A percentile compares a stretch with the other conserved stretches of the same genome.
These are phyloP conservation scores for Macroventuria anomochaeta DNA, from an alignment of 2,329 filamentous ascomycete species.

Conservation along the genomic window DNA sequence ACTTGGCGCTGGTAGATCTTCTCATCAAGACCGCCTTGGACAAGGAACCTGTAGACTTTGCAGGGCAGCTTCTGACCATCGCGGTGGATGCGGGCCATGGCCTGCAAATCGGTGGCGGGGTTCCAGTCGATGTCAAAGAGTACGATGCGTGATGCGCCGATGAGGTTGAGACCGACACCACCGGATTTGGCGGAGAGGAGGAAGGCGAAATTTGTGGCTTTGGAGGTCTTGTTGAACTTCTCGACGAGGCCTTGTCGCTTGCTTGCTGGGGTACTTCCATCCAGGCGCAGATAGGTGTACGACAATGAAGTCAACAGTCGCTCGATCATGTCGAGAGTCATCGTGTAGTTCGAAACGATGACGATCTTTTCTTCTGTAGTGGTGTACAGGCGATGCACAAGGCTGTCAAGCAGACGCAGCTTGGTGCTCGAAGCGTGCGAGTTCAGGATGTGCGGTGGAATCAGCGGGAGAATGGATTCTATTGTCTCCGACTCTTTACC, in stretches of 20 bases:
- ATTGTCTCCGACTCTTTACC: constrained; percentile 56
- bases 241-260: constrained; percentile 74
- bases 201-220: constrained; percentile 69
- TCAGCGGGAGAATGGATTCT: constrained; percentile 54
- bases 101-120: constrained; percentile 74
- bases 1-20: constrained; percentile 78
- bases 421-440: constrained; percentile 68
- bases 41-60: constrained; percentile 72
- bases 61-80: constrained; percentile 73
- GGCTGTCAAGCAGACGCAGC: constrained; percentile 69
- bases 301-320: constrained; percentile 66
- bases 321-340: constrained; percentile 71
- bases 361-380: constrained; percentile 74
- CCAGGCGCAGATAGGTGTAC: constrained; percentile 70
- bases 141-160: constrained; percentile 72
- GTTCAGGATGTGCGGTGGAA: constrained; percentile 63
- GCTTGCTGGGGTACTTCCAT: constrained; percentile 68
- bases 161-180: constrained; percentile 72
- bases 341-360: constrained; percentile 78
- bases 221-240: constrained; percentile 68
- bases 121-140: constrained; percentile 81
- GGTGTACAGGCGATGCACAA: constrained; percentile 66
- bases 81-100: constrained; percentile 76
- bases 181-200: constrained; percentile 76
- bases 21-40: constrained; percentile 73